Base-by-base conservation (phyloP, 1,139 yeast species). In the Candida pseudoviswanathii region DNA sequence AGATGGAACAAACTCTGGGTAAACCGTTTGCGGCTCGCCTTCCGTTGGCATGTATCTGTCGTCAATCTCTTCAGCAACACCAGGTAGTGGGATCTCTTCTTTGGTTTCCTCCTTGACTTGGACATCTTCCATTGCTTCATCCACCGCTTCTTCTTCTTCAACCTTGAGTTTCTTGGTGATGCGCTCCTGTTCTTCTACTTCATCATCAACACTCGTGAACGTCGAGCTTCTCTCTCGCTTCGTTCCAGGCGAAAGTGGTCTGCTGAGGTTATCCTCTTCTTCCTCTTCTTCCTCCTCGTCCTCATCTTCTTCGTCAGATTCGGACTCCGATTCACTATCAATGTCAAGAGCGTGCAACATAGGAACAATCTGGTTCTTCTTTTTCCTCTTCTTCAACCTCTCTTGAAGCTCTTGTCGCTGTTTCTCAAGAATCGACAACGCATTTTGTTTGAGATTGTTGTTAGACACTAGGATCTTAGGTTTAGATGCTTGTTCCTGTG, bases 311-410 rank as follows among this genome's bases (percentile, higher is more conserved):
- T 43, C 25, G 30, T 36, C 40, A 5, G 45, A 43, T 21, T 43
- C 41, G 4, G 40, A 36, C 4, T 68, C 79, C 46, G 73, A 71
- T 5, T 70, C 72, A 36, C 73, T 66, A 48, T 76, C 80, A 53
- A 70, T 81, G 58, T 88, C 86, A 54, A 88, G 77, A 1, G 85
- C 82, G 67, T 88, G 94, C 48, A 85, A 86, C 84, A 87, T 78
- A 1, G 95, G 96, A 42, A 85, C 66, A 46, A 74, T 58, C 33
- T 60, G 62, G 54, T 63, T 66, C 60, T 65, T 62, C 43, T 46
- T 55, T 45, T 54, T 58, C 60, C 65, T 62, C 43, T 46, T 55
- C 45, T 54, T 58, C 37, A 81, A 65, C 27, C 65, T 58, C 25
- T 58, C 57, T 36, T 60, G 60, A 16, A 45, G 40, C 31, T 58